Evolutionary conservation across 495 filamentous ascomycete species (phyloP).

Genomic region (Cenococcum geophilum): DNA sequence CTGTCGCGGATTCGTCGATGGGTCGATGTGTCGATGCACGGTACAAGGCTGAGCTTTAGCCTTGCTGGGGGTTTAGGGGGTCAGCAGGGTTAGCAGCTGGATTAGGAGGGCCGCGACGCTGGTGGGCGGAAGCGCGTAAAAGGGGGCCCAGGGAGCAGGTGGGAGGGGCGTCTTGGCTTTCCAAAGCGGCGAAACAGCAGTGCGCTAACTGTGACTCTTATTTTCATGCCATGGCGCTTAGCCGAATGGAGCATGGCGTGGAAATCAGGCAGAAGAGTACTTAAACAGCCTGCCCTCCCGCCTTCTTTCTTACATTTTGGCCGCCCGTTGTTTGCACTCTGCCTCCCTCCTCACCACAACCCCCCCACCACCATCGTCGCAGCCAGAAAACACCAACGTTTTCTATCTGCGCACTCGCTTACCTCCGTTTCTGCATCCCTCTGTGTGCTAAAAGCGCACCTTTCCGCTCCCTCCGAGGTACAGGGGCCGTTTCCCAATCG

Average conservation of each 20-base stretch:
- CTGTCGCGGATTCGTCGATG: not conserved
- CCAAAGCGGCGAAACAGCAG: not conserved
- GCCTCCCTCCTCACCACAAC: not conserved
- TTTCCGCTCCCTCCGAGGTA: conserved; percentile 3
- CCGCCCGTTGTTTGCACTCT: not conserved
- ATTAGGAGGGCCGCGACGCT: too few species aligned
- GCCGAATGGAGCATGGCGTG: not conserved
- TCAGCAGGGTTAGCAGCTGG: too few species aligned
- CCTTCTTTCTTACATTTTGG: not conserved
- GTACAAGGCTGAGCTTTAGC: too few species aligned
- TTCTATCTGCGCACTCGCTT: conserved; percentile 3
- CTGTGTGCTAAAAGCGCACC: not conserved
- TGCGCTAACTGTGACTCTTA: not conserved
- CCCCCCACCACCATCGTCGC: conserved; percentile 9
- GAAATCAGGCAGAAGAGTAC: not conserved
- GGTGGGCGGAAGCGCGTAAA: too few species aligned
- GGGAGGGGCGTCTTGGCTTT: too few species aligned
- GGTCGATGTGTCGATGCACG: not conserved
- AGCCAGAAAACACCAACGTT: conserved; percentile 8
- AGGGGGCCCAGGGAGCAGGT: too few species aligned
- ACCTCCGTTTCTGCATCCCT: not conserved
- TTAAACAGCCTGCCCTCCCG: not conserved
- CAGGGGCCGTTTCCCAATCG: conserved; percentile 3
- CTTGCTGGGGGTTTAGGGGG: too few species aligned
- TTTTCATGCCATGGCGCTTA: too few species aligned